These are phyloP conservation scores for Tolypocladium cylindrosporum DNA, from an alignment of 2,329 filamentous ascomycete genomes.

Conservation along the genomic window DNA sequence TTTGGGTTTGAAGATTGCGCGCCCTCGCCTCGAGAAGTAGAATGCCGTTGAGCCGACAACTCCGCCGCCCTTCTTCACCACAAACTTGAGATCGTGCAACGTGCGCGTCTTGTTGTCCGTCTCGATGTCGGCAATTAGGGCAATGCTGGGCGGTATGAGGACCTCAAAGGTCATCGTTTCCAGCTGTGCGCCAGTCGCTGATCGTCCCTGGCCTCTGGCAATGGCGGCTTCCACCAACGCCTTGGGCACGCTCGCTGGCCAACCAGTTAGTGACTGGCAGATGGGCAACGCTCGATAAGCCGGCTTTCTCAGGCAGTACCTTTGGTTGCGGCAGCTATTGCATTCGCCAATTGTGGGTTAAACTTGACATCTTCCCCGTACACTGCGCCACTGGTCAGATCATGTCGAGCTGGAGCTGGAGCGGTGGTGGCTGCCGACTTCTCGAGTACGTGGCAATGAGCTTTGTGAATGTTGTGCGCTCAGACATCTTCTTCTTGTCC, in stretches of 20 bases:
- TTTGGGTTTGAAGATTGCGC: slow-evolving; percentile 54
- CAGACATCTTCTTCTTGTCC: slow-evolving; percentile 67
- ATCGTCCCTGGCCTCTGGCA: slow-evolving; percentile 78
- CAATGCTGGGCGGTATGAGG: slow-evolving; percentile 66
- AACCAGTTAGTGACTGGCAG: background rate
- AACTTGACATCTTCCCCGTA: slow-evolving; percentile 62
- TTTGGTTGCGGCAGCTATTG: slow-evolving; percentile 72
- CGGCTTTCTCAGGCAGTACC: slow-evolving; percentile 24
- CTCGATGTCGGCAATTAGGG: slow-evolving; percentile 74
- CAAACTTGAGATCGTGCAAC: slow-evolving; percentile 59
- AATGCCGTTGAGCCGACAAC: slow-evolving; percentile 66
- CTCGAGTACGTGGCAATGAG: slow-evolving; percentile 68
- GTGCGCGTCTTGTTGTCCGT: slow-evolving; percentile 71
- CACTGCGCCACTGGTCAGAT: slow-evolving; percentile 35
- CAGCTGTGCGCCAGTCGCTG: slow-evolving; percentile 62
- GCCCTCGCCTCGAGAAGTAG: slow-evolving; percentile 74
- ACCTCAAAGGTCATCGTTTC: slow-evolving; percentile 71
- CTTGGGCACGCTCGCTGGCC: slow-evolving; percentile 65
- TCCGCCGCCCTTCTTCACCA: slow-evolving; percentile 64
- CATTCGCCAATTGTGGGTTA: slow-evolving; percentile 67
- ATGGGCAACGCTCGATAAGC: background rate
- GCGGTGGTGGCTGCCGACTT: slow-evolving; percentile 33
- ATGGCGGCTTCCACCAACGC: slow-evolving; percentile 75
- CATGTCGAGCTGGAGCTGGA: background rate
- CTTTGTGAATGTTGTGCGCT: slow-evolving; percentile 58